A percentile compares a stretch with the other conserved stretches of the same genome.
Conservation (phyloP, 2,329 filamentous ascomycete species). For the Sporothrix protearum region DNA sequence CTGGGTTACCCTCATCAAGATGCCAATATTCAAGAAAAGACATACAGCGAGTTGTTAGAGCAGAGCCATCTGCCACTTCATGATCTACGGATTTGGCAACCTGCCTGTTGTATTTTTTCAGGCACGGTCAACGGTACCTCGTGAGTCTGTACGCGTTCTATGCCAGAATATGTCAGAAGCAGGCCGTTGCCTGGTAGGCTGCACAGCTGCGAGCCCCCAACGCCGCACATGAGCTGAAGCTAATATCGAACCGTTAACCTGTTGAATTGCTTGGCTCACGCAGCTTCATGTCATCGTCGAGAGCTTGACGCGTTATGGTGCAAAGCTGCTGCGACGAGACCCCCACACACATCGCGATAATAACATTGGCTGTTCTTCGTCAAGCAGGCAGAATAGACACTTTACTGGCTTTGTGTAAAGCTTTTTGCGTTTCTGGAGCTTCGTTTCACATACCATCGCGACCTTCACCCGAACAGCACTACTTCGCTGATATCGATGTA, state of each 20-base stretch:
- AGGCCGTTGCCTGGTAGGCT: neutral
- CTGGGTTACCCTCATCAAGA: neutral
- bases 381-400: neutral
- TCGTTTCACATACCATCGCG: neutral
- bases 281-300: neutral
- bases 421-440: neutral
- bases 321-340: neutral
- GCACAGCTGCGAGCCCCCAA: neutral
- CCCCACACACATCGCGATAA: neutral
- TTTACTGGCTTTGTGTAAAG: neutral
- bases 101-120: too few species aligned
- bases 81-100: too few species aligned
- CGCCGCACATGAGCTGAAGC: neutral
- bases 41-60: neutral
- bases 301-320: neutral
- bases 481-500: too few species aligned
- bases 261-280: neutral
- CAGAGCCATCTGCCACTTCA: too few species aligned
- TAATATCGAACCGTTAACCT: too few species aligned
- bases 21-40: neutral
- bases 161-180: neutral
- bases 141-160: too few species aligned
- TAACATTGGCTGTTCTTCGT: neutral
- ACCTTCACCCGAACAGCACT: neutral
- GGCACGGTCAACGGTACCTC: too few species aligned